phyloP scores from a whole-genome alignment of 208 protist species.

The Plasmodiophora brassicae region DNA sequence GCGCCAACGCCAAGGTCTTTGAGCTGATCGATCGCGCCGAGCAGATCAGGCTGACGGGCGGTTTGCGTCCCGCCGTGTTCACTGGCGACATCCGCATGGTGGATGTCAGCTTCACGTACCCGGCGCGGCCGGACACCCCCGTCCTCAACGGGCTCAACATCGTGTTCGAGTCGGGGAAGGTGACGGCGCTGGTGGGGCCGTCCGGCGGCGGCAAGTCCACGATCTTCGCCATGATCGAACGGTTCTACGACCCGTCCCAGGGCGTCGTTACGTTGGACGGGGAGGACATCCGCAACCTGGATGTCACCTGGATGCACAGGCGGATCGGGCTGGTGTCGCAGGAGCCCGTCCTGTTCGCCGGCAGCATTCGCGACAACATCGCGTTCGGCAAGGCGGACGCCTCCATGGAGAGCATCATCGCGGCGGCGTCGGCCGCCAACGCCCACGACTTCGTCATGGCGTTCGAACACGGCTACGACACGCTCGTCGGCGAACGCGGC shows the following conservation, averaged over 20 bases:
- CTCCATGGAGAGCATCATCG: slow-evolving; percentile 40
- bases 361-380: slow-evolving; percentile 58
- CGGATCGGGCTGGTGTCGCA: slow-evolving; percentile 51
- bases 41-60: slow-evolving; percentile 12
- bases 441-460: slow-evolving; percentile 58
- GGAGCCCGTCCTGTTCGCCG: slow-evolving; percentile 58
- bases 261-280: slow-evolving; percentile 64
- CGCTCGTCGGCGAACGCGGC: slow-evolving; percentile 54
- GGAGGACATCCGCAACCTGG: slow-evolving; percentile 51
- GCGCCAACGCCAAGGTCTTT: neutral
- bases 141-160: slow-evolving; percentile 55
- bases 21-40: slow-evolving; percentile 26
- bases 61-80: neutral
- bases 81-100: slow-evolving; percentile 59
- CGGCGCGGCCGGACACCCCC: slow-evolving; percentile 40
- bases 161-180: slow-evolving; percentile 46
- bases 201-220: slow-evolving; percentile 73
- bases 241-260: slow-evolving; percentile 63
- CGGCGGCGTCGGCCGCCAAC: slow-evolving; percentile 54
- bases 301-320: slow-evolving; percentile 56
- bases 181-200: slow-evolving; percentile 61
- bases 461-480: slow-evolving; percentile 53
- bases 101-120: slow-evolving; percentile 59
- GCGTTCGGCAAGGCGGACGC: slow-evolving; percentile 49
- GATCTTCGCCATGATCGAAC: slow-evolving; percentile 59